Conservation (phyloP, 2,329 filamentous ascomycete genomes). For the Fusarium tuaranense region DNA sequence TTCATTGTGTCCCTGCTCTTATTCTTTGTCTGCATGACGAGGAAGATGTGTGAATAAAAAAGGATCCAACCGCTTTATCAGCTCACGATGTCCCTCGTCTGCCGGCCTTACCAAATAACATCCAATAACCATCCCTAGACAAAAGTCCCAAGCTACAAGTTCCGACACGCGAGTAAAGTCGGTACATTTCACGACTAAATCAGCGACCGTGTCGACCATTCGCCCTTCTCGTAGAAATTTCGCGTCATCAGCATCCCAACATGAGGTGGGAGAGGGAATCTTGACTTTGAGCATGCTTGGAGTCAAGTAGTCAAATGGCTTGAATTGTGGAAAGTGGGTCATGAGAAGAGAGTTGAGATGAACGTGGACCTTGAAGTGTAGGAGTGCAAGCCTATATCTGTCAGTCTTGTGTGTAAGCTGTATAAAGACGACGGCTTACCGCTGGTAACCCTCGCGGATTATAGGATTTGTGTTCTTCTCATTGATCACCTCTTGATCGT, state of each 20-base stretch:
- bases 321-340: not conserved
- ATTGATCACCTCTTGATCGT: not conserved
- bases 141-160: not conserved
- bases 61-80: not conserved
- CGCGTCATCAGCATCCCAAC: not conserved
- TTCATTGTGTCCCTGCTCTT: not conserved
- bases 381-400: not conserved
- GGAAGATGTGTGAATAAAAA: not conserved
- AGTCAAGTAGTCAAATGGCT: not conserved
- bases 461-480: not conserved
- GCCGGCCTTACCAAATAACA: not conserved
- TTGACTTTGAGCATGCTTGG: not conserved
- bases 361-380: not conserved
- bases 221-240: not conserved
- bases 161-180: not conserved
- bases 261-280: not conserved
- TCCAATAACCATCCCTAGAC: not conserved
- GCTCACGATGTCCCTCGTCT: not conserved
- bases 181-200: not conserved
- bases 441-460: not conserved
- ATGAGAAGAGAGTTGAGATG: not conserved
- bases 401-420: not conserved
- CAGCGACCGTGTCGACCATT: not conserved
- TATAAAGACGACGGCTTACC: not conserved
- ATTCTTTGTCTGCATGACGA: not conserved